These are phyloP conservation scores for Spizellomyces punctatus DNA, from an alignment of 192 early-diverging fungal species.

Conservation along the genomic window DNA sequence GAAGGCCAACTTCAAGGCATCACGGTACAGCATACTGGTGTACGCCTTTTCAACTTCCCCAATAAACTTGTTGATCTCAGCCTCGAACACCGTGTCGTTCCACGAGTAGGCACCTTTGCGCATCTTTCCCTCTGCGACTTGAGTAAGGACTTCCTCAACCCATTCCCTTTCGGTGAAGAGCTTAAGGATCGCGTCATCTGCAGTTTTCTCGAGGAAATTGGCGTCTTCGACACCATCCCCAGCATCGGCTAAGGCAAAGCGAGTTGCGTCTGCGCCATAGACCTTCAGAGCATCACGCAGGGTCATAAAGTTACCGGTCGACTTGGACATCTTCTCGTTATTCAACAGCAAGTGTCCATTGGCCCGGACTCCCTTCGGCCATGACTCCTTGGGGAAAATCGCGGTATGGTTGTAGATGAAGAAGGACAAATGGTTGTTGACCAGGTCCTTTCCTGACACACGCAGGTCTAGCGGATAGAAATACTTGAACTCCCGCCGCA, in stretches of 20 bases:
- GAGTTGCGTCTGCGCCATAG: constrained; percentile 96
- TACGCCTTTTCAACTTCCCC: constrained; percentile 72
- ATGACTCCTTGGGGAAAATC: constrained; percentile 87
- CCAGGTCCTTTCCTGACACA: constrained; percentile 94
- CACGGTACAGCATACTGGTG: constrained; percentile 81
- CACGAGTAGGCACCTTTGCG: constrained; percentile 64
- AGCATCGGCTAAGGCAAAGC: constrained; percentile 93
- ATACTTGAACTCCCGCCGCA: constrained; percentile 92
- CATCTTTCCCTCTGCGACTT: constrained; percentile 49
- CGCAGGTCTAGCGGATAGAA: constrained; percentile 99
- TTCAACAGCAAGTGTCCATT: constrained; percentile 98
- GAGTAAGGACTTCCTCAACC: constrained; percentile 71
- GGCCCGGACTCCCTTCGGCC: constrained; percentile 83
- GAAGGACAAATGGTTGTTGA: constrained; percentile 98
- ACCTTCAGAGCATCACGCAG: constrained; percentile 74
- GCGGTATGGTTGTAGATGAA: constrained; percentile 95
- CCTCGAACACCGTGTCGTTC: constrained; percentile 89
- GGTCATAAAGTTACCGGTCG: constrained; percentile 94
- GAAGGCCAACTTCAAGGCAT: constrained; percentile 87
- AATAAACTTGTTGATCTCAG: constrained; percentile 81
- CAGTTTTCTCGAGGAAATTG: constrained; percentile 94
- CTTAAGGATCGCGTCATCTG: constrained; percentile 93
- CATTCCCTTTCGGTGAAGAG: constrained; percentile 90
- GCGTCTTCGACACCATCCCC: constrained; percentile 97
- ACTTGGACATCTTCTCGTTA: constrained; percentile 97